Evolutionary conservation across 2,329 filamentous ascomycete genomes (phyloP), one percentile per base, ranked within the genome.

Genomic region (Pezicula neosporulosa): DNA sequence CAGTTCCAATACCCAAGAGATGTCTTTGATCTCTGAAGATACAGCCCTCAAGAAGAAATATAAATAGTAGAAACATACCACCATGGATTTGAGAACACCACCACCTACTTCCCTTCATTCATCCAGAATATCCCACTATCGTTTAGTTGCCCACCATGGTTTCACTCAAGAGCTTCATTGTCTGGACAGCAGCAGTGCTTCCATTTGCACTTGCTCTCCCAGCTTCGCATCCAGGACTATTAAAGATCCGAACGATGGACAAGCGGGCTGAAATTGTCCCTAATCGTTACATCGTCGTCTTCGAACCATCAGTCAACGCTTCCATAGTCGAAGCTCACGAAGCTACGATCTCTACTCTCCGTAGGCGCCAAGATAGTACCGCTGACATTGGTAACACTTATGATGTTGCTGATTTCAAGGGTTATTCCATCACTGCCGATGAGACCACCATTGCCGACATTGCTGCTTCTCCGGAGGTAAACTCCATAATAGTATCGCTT

Each of bases 201-300:
- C 49, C 49, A 16, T 41, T 51, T 19, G 36, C 24, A 10, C 33
- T 45, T 21, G 36, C 21, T 21, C 44, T 30, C 16, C 38, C 45
- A 33, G 33, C 46, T 60, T 64, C 66, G 59, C 83, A 82, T 64
- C 65, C 72, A 3, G 65, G 72, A 8, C 10, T 39, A 15, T 9
- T 30, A 73, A 72, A 52, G 55, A 58, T 13, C 67, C 78, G 56
- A 66, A 75, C 53, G 74, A 84, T 45, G 70, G 76, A 39, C 75
- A 79, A 69, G 72, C 72, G 41, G 9, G 37, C 37, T 21, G 37
- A 39, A 15, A 16, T 39, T 16, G 37, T 39, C 6, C 37, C 37
- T 16, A 6, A 6, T 39, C 37, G 37, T 39, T 85, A 81, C 67
- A 83, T 85, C 54, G 80, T 84, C 49, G 80, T 85, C 50, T 84